Conservation (phyloP, 306 rosid genomes). For the Cicer pinnatifidum region DNA sequence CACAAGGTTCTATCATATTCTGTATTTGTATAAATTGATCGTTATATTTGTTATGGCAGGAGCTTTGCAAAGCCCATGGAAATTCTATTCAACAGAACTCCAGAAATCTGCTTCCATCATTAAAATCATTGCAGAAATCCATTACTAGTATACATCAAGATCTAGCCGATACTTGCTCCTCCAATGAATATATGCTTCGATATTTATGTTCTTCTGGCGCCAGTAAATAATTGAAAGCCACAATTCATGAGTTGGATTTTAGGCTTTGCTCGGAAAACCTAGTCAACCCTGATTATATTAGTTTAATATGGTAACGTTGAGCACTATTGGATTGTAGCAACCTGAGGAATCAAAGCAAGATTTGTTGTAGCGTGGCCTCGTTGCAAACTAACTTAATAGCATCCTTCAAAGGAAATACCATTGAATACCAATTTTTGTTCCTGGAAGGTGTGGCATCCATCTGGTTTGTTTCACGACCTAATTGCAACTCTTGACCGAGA, state of each 20-base stretch:
- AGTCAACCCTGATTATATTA: conserved; percentile 26
- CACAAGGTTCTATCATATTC: neutral
- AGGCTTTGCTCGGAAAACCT: conserved; percentile 3
- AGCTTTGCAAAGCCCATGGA: conserved; percentile 82
- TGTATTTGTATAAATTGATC: neutral
- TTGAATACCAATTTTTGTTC: conserved; percentile 29
- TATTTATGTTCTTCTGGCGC: conserved; percentile 68
- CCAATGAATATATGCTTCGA: conserved; percentile 81
- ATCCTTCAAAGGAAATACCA: neutral
- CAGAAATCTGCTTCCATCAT: conserved; percentile 75
- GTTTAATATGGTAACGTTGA: conserved; percentile 20
- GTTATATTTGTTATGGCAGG: conserved; percentile 61
- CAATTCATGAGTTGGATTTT: conserved; percentile 25
- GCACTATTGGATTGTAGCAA: neutral
- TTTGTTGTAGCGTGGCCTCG: conserved; percentile 2
- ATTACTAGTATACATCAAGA: conserved; percentile 81
- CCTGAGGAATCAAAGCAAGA: conserved; percentile 28
- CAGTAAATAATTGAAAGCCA: conserved; percentile 53
- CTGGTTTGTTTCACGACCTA: conserved; percentile 15
- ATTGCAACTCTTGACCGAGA: neutral
- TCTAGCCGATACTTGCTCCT: conserved; percentile 84
- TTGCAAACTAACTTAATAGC: neutral
- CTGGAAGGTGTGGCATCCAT: conserved; percentile 20
- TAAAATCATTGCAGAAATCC: conserved; percentile 82
- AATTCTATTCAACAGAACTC: conserved; percentile 73